Conservation (phyloP, 345 rosid genomes). For the Pugionium dolabratum region DNA sequence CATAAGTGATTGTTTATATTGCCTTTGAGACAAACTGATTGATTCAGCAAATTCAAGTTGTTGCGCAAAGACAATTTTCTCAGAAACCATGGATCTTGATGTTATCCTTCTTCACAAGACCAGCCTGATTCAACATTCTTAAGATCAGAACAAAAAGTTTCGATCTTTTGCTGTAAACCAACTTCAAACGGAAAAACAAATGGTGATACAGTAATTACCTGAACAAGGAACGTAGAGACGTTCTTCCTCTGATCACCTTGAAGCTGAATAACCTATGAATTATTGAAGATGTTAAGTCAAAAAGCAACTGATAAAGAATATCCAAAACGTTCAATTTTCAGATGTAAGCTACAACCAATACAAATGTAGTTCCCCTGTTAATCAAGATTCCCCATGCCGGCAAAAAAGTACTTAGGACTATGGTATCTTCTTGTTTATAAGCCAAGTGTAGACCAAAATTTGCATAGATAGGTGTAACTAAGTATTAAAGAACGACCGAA, state of each 20-base stretch:
- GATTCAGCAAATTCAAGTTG: slow-evolving; percentile 25
- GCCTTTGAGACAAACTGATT: slow-evolving; percentile 24
- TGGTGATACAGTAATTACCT: slow-evolving; percentile 24
- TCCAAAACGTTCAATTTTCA: not conserved
- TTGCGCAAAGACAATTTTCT: slow-evolving; percentile 15
- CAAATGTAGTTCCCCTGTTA: not conserved
- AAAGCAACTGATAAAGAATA: not conserved
- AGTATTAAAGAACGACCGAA: not conserved
- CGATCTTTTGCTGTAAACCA: not conserved
- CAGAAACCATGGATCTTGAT: slow-evolving; percentile 86
- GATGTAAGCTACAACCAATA: not conserved
- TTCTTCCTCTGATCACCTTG: slow-evolving; percentile 28
- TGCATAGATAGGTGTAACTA: not conserved
- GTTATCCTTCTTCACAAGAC: slow-evolving; percentile 76
- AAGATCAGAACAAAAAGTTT: slow-evolving; percentile 2
- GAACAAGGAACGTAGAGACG: slow-evolving; percentile 44
- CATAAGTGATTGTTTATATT: slow-evolving; percentile 21
- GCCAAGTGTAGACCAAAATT: not conserved
- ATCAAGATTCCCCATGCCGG: not conserved
- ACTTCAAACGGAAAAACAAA: not conserved
- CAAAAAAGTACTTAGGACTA: not conserved
- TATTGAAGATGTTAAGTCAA: not conserved
- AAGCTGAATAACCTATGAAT: slow-evolving; percentile 38
- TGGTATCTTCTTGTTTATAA: not conserved
- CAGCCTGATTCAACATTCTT: slow-evolving; percentile 56